Percentiles rank a stretch among this genome's conserved stretches.
These are phyloP conservation scores for Colletotrichum sp. DNA, from an alignment of 2,329 filamentous ascomycete genomes.

Conservation along the genomic window DNA sequence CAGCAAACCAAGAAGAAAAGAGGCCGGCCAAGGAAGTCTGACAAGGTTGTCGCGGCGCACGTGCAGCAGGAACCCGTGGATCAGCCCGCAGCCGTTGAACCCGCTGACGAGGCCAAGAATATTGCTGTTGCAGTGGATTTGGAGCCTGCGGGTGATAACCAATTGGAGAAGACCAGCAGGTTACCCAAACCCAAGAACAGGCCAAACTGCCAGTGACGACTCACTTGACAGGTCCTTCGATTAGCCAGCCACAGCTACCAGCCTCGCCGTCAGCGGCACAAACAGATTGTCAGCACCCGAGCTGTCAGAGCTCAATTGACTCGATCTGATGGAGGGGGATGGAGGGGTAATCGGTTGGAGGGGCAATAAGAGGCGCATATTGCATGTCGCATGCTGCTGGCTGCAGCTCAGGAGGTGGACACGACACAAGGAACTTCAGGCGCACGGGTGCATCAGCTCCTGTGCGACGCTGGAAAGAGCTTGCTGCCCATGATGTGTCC, in stretches of 20 bases:
- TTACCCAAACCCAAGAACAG: not conserved
- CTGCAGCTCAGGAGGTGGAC: not conserved
- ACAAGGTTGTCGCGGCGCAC: constrained; percentile 19
- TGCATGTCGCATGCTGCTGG: not conserved
- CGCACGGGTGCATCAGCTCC: not conserved
- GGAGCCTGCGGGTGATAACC: not conserved
- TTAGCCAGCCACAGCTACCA: not conserved
- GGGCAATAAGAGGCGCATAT: not conserved
- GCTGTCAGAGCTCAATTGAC: not conserved
- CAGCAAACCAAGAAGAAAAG: constrained; percentile 24
- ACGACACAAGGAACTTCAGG: not conserved
- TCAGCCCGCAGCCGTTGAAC: not conserved
- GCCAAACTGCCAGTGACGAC: not conserved
- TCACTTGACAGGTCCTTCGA: not conserved
- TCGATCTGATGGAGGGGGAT: not conserved
- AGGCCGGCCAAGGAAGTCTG: constrained; percentile 46
- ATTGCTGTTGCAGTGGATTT: not conserved
- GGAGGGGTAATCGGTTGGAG: not conserved
- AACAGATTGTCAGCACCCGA: not conserved
- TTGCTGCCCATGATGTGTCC: not conserved
- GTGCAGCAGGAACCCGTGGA: constrained; percentile 1
- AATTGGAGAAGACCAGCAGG: not conserved
- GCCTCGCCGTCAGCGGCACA: not conserved
- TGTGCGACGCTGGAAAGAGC: not conserved
- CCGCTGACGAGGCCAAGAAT: not conserved